Base-by-base conservation (phyloP, 768 basidiomycete species). In the Leccinum subgranulosum region DNA sequence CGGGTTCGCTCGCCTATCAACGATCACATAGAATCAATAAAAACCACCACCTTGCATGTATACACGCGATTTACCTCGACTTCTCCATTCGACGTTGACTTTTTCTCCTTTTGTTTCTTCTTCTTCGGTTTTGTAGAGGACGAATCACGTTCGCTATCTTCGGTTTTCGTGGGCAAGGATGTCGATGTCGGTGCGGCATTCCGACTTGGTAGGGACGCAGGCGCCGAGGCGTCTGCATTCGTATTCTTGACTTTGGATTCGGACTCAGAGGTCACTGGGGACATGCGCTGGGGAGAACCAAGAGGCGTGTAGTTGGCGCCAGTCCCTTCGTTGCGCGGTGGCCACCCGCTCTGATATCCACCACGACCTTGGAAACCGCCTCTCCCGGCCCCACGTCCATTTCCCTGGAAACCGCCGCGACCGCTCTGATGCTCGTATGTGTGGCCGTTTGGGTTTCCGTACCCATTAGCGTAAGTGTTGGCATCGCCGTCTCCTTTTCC, bases 301-400 rank as follows among this genome's bases (percentile, higher is more conserved):
- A 92, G 74, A 41, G 88, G 90, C 31, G 81, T 87, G 65, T 71
- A 80, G 64, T 92, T 92, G 65, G 87, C 82, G 60, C 90, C 90
- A 47, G 86, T 86, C 2, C 70, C 64, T 54, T 59, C 29, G 17
- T 58, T 53, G 55, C 67, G 58, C 6, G 60, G 61, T 51, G 17
- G 64, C 49, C 71, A 61, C 34, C 74, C 49, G 3, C 48, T 65
- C 65, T 75, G 73, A 29, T 59, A 45, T 21, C 66, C 66, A 10
- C 70, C 68, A 51, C 64, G 60, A 21, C 63, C 63, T 49, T 57
- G 62, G 39, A 62, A 64, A 19, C 68, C 65, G 15, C 75, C 73
- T n/a, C 76, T 47, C 75, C 73, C 59, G 69, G 60, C 39, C 60
- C 78, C 73, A 39, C 74, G 64, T 39, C 69, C 69, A 10, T 75